phyloP scores from a whole-genome alignment of 768 basidiomycete species.

The Termitomyces sp. region DNA sequence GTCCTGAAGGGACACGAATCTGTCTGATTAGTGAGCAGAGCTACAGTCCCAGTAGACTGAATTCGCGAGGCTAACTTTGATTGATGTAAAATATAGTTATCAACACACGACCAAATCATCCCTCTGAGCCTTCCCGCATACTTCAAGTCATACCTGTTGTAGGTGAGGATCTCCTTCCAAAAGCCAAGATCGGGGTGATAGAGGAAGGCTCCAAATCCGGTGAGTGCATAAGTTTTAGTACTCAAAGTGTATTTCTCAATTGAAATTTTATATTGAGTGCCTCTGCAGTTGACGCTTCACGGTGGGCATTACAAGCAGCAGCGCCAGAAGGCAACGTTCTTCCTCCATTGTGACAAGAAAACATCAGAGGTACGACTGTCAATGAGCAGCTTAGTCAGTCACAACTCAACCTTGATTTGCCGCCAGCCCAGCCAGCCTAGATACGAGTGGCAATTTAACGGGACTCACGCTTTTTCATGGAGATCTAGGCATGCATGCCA shows the following conservation, averaged over 20 bases:
- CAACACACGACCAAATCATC: conserved; percentile 27
- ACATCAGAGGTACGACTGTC: conserved; percentile 13
- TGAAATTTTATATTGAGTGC: not conserved
- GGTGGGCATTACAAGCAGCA: conserved; percentile 23
- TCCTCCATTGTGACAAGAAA: conserved; percentile 24
- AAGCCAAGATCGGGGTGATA: conserved; percentile 14
- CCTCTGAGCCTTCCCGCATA: conserved; percentile 27
- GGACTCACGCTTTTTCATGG: conserved; percentile 24
- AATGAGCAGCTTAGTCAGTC: not conserved
- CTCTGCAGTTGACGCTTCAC: conserved; percentile 25
- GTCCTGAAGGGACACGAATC: conserved; percentile 26
- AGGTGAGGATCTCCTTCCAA: conserved; percentile 15
- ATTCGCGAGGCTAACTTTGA: not conserved
- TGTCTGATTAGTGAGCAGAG: conserved; percentile 22
- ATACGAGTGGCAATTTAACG: conserved; percentile 20
- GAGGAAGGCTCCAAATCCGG: conserved; percentile 13
- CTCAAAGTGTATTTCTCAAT: not conserved
- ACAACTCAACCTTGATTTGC: not conserved
- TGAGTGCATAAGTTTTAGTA: not conserved
- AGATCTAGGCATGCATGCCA: conserved; percentile 20
- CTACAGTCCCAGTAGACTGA: not conserved
- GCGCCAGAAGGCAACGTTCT: conserved; percentile 25
- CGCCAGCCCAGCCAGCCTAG: conserved; percentile 8
- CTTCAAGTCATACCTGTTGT: conserved; percentile 31
- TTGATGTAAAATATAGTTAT: conserved; percentile 10